Evolutionary conservation across 345 rosid species (phyloP).

Genomic region (Geranium brycei): DNA sequence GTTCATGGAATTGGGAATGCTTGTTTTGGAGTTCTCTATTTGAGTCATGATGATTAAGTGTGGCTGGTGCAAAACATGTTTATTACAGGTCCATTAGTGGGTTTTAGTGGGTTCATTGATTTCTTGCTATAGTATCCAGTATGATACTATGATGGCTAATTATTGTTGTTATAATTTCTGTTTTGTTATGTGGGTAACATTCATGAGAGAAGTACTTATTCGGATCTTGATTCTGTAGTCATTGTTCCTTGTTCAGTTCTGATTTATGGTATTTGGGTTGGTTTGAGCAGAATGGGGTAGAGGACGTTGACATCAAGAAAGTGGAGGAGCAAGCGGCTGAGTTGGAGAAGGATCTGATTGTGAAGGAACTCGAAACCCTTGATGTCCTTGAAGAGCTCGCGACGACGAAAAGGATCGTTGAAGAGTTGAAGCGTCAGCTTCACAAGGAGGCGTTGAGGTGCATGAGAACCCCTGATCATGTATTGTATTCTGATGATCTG

Average conservation of each 20-base stretch:
- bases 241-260: background rate
- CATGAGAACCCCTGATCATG: slow-evolving; percentile 26
- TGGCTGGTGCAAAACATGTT: background rate
- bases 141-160: background rate
- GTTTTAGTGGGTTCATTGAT: background rate
- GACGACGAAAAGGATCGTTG: slow-evolving; percentile 68
- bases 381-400: slow-evolving; percentile 91
- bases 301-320: slow-evolving; percentile 70
- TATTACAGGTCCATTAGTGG: background rate
- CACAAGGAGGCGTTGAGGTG: slow-evolving; percentile 70
- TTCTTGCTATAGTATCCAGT: background rate
- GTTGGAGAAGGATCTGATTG: slow-evolving; percentile 80
- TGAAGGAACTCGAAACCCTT: slow-evolving; percentile 82
- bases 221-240: background rate
- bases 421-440: slow-evolving; percentile 74
- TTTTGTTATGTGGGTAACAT: background rate
- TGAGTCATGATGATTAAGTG: too few relatives aligned
- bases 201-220: background rate
- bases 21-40: background rate
- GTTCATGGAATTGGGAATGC: background rate
- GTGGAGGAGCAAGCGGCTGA: slow-evolving; percentile 82
- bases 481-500: slow-evolving; percentile 18
- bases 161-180: background rate
- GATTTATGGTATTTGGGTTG: slow-evolving; percentile 3
- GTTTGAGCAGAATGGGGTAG: slow-evolving; percentile 30